These are phyloP conservation scores for Atractiella rhizophila DNA, from an alignment of 768 basidiomycete genomes.

Conservation along the genomic window DNA sequence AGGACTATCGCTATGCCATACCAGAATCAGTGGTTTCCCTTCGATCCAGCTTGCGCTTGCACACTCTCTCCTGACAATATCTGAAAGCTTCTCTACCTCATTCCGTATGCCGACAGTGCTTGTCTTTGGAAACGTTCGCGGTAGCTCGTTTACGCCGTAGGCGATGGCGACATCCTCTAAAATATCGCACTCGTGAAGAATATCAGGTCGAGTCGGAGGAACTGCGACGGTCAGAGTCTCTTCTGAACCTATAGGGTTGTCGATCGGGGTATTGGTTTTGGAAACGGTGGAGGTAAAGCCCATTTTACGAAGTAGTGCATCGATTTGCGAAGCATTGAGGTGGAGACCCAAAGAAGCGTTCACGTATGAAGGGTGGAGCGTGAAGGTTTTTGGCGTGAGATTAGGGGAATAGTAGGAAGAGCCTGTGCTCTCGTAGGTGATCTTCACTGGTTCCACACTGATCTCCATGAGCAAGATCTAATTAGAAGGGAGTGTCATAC, in stretches of 20 bases:
- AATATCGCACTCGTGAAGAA: constrained; percentile 90
- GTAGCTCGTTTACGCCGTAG: constrained; percentile 91
- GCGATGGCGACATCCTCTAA: constrained; percentile 97
- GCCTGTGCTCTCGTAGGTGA: constrained; percentile 34
- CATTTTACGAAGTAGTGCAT: constrained; percentile 58
- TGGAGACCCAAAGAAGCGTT: constrained; percentile 81
- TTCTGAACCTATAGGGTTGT: neutral
- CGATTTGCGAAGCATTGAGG: constrained; percentile 39
- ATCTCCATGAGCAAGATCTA: neutral
- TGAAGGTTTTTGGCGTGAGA: constrained; percentile 42
- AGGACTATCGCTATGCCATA: constrained; percentile 29
- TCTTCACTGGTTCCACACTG: constrained; percentile 80
- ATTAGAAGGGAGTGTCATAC: constrained; percentile 29
- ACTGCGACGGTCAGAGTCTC: constrained; percentile 41
- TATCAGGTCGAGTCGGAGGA: constrained; percentile 91
- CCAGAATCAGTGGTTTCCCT: constrained; percentile 75
- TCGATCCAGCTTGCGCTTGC: constrained; percentile 89
- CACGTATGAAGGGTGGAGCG: constrained; percentile 65
- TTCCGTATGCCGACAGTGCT: constrained; percentile 85
- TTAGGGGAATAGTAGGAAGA: constrained; percentile 52
- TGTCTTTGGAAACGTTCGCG: constrained; percentile 68
- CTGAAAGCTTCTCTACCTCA: constrained; percentile 64
- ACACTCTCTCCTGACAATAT: constrained; percentile 71
- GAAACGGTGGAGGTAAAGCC: constrained; percentile 37
- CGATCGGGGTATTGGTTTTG: constrained; percentile 23